phyloP scores from a whole-genome alignment of 352 stramenopile species.

The Globisporangium irregulare region DNA sequence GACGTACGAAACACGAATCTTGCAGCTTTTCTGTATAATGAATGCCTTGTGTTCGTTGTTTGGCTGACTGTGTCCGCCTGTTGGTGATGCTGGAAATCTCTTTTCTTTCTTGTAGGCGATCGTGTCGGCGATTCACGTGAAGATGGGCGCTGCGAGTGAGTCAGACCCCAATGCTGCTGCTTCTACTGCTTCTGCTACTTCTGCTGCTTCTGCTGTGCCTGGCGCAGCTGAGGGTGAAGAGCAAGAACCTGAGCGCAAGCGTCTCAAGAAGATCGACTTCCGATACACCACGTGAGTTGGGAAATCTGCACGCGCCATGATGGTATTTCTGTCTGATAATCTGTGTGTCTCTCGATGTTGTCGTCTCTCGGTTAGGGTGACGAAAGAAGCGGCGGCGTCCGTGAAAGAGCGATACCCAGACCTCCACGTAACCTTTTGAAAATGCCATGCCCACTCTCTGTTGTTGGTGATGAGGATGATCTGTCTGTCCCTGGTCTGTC shows the following conservation, averaged over 20 bases:
- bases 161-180: slow-evolving; percentile 10
- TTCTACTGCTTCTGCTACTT: slow-evolving; percentile 9
- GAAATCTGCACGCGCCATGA: neutral
- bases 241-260: slow-evolving; percentile 73
- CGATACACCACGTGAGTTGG: slow-evolving; percentile 81
- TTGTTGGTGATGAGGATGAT: neutral
- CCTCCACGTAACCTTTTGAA: slow-evolving; percentile 49
- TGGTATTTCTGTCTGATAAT: neutral
- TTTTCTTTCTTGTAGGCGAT: slow-evolving; percentile 35
- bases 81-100: neutral
- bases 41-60: neutral
- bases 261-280: slow-evolving; percentile 88
- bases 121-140: slow-evolving; percentile 69
- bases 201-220: slow-evolving; percentile 5
- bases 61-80: neutral
- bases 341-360: neutral
- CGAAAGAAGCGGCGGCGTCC: slow-evolving; percentile 70
- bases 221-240: slow-evolving; percentile 26
- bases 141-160: slow-evolving; percentile 64
- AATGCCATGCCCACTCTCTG: slow-evolving; percentile 12
- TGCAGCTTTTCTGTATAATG: neutral
- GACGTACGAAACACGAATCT: slow-evolving; percentile 39
- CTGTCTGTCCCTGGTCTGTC: neutral
- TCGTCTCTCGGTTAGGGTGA: slow-evolving; percentile 41
- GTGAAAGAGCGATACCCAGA: slow-evolving; percentile 76